Base-by-base conservation (phyloP, 495 filamentous ascomycete species). In the Darksidea phi region DNA sequence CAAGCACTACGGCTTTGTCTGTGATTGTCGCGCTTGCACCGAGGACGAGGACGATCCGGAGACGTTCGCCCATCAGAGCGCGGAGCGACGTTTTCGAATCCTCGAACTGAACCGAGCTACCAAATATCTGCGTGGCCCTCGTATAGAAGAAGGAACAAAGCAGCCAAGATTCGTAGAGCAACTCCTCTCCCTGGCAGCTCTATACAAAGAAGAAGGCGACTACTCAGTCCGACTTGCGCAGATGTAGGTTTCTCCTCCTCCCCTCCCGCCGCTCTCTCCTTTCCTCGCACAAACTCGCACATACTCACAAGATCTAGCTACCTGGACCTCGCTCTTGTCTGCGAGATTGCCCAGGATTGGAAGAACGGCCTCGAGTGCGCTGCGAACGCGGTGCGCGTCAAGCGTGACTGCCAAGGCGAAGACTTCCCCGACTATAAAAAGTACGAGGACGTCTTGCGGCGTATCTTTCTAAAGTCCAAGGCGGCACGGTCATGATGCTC, bases 1-100 rank as follows among this genome's bases (percentile, higher is more conserved):
- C 8, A 64, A 58, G 66, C 59, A 66, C 20, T 66, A 67, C 57
- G 59, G 66, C 1, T 72, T 72, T 48, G 26, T 24, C 12, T 72
- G 70, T 48, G 68, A 68, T 26, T 72, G 70, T 32, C 53, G 25
- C 12, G 70, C 66, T 1, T 72, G 70, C 32, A 12, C 34, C 6
- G 60, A 28, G n/a, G 66, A 68, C 37, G 48, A 23, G 1, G 24
- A 10, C 4, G 52, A 64, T 54, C 26, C 47, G 23, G 49, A 34
- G 0, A 59, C 54, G 8, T 64, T 52, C 15, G 66, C 61, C 1
- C 20, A 50, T n/a, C 43, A 57, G 51, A 64, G 49, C 17, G 60
- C 52, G 3, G 54, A 42, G 24, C 41, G 61, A 25, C 48, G 66
- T 11, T 64, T 47, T 32, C 41, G 61, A 6, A 20, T 68, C 37